Base-by-base conservation (phyloP, 257 asterid genomes). In the Penstemon eatonii region DNA sequence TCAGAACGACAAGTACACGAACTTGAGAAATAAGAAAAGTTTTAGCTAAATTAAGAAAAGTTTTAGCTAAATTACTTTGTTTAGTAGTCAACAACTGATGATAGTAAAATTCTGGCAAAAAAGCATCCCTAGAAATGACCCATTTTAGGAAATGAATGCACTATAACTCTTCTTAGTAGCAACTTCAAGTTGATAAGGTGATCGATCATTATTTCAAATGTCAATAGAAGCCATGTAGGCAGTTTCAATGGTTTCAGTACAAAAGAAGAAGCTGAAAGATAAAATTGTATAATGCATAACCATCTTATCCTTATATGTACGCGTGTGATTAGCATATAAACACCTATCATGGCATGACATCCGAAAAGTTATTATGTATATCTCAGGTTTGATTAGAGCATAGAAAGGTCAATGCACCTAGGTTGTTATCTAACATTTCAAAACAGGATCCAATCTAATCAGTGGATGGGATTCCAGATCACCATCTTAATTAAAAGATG, bases 21-120 rank as follows among this genome's bases (percentile, higher is more conserved):
- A 41, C 60, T 51, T 44, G 73, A 53, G 57, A 40, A 51, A 19
- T 39, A 5, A 19, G 50, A 60, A 3, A 6, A 60, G 59, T 60
- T 44, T 12, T 36, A 44, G 58, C 55, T 8, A 4, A 69, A 45
- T 7, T 46, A 25, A 19, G 50, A 60, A 3, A 6, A 60, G 59
- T 60, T 44, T 12, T 36, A 44, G 58, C 55, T 8, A 4, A 69
- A 45, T 7, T 46, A 25, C n/a, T 56, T 60, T 44, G 38, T 42
- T 39, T 41, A 12, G 13, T 19, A 37, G 45, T 50, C 56, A 52
- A 39, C 11, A 11, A 33, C 12, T 52, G 45, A 4, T 50, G 47
- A 43, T 37, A 39, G 33, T 25, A 25, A 11, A 52, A 55, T 9
- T 52, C 5, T 9, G 46, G 19, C 40, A 4, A 42, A 36, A 51